Base-by-base conservation (phyloP, 192 early-diverging fungal species). In the Podochytrium sp. region DNA sequence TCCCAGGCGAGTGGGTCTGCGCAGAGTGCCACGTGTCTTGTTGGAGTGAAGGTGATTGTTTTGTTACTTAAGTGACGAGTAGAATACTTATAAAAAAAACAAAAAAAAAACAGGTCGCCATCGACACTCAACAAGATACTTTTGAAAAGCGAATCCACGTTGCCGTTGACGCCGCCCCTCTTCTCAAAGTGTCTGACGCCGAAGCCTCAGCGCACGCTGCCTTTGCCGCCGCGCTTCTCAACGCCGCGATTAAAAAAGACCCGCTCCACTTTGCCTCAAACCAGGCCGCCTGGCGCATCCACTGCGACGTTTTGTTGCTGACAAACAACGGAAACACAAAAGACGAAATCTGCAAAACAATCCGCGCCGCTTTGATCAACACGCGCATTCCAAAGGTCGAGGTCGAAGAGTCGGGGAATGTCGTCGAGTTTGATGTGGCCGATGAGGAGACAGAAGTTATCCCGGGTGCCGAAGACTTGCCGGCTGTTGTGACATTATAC, bases 31-130 rank as follows among this genome's bases (percentile, higher is more conserved):
- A 95, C 96, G 61, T 90, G 98, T 1, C 84, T 99, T 10, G 96
- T 98, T 29, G 96, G 97, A 20, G 88, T 99, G 71, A 99, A 98
- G 77, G 94, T 93, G 12, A 38, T n/a, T n/a, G n/a, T n/a, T n/a
- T n/a, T n/a, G n/a, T n/a, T n/a, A n/a, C n/a, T n/a, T n/a, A n/a
- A n/a, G n/a, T n/a, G n/a, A n/a, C n/a, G n/a, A n/a, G n/a, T n/a
- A n/a, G n/a, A n/a, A n/a, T n/a, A n/a, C n/a, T n/a, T n/a, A n/a
- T n/a, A n/a, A n/a, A n/a, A n/a, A n/a, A n/a, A n/a, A n/a, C n/a
- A n/a, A n/a, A n/a, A n/a, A n/a, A n/a, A n/a, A n/a, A n/a, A n/a
- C n/a, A n/a, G n/a, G n/a, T n/a, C n/a, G n/a, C n/a, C n/a, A n/a
- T n/a, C n/a, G n/a, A n/a, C n/a, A n/a, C n/a, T n/a, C n/a, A n/a